These are phyloP conservation scores for Blastocystis sp. DNA, from an alignment of 352 stramenopile species.

Conservation along the genomic window DNA sequence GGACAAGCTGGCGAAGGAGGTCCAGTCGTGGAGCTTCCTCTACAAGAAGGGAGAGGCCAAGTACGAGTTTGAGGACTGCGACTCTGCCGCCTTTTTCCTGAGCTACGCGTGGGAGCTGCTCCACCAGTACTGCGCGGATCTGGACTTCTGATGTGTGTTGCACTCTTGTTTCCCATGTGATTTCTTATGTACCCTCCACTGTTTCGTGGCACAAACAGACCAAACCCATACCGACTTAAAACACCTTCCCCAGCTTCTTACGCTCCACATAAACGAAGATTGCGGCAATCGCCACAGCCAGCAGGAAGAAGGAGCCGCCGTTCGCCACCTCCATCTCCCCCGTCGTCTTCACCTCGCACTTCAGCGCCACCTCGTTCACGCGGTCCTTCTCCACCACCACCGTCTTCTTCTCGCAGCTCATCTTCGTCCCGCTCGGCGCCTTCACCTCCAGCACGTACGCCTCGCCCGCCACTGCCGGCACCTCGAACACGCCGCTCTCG, in stretches of 20 bases:
- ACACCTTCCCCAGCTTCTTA: constrained; percentile 67
- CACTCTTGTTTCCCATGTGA: no score
- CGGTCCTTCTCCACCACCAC: neutral
- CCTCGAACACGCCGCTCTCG: neutral
- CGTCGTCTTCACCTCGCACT: constrained; percentile 68
- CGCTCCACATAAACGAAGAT: constrained; percentile 73
- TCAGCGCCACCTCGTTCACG: constrained; percentile 10
- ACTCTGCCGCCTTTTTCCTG: constrained; percentile 40
- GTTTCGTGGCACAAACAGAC: constrained; percentile 17
- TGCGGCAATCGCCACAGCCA: constrained; percentile 72
- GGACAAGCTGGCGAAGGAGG: constrained; percentile 8
- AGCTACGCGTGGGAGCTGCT: constrained; percentile 32
- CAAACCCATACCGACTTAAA: constrained; percentile 66
- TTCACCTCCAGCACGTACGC: neutral
- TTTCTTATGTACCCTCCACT: constrained; percentile 2
- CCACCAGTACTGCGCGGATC: constrained; percentile 13
- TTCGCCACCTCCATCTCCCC: constrained; percentile 74
- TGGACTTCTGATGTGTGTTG: constrained; percentile 8
- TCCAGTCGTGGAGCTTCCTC: constrained; percentile 43
- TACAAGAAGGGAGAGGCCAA: constrained; percentile 39
- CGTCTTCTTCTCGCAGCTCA: neutral
- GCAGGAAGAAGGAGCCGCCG: constrained; percentile 74
- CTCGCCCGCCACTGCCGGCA: neutral
- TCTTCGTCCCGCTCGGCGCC: neutral
- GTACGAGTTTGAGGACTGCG: constrained; percentile 46